phyloP scores from a whole-genome alignment of 2,329 filamentous ascomycete genomes.

The Penicillium sp. region DNA sequence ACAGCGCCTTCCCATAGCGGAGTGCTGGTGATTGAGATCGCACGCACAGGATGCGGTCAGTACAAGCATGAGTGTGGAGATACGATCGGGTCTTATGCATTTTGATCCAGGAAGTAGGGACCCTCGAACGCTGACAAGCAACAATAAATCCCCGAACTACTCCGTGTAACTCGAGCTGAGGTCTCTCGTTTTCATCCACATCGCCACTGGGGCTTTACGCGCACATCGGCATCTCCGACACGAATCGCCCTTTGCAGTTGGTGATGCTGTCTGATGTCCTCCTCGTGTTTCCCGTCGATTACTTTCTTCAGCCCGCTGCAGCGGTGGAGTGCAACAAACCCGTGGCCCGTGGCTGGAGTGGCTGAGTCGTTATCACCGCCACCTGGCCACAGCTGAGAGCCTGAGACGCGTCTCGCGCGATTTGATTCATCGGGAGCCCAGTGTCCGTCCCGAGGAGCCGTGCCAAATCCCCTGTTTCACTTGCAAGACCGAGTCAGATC shows the following conservation, averaged over 20 bases:
- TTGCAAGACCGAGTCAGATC: background rate
- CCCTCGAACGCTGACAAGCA: background rate
- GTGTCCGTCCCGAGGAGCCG: background rate
- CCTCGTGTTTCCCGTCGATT: background rate
- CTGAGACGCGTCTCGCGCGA: background rate
- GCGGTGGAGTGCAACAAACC: constrained; percentile 4
- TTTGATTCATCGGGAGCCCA: background rate
- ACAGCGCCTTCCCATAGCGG: background rate
- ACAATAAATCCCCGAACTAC: background rate
- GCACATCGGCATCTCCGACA: constrained; percentile 1
- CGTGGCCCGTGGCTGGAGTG: constrained; percentile 11
- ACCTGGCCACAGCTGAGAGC: constrained; percentile 2
- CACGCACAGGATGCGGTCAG: background rate
- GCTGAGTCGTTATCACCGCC: constrained; percentile 22
- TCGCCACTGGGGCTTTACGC: background rate
- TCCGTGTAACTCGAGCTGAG: background rate
- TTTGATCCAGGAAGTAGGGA: background rate
- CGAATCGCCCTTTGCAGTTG: no score
- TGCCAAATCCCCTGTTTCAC: background rate
- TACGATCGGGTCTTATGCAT: background rate
- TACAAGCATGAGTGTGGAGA: background rate
- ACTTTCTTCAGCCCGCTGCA: constrained; percentile 19
- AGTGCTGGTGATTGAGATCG: background rate
- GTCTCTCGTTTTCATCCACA: background rate
- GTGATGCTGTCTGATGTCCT: background rate